Percentiles rank a stretch among this genome's conserved stretches.
phyloP scores from a whole-genome alignment of 192 early-diverging fungal species.

The Spizellomyces punctatus region DNA sequence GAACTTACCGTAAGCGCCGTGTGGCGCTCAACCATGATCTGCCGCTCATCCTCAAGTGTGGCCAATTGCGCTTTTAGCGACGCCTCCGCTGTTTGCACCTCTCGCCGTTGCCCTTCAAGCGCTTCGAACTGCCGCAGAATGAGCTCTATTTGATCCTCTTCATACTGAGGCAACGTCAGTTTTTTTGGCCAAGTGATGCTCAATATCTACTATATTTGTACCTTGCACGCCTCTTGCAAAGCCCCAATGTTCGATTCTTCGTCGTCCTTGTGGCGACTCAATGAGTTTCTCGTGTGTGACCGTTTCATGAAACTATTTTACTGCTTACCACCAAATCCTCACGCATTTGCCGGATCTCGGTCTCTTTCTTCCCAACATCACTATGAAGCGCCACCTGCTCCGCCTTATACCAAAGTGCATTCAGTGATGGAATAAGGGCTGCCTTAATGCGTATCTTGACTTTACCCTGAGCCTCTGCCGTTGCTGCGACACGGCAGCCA shows the following conservation, averaged over 20 bases:
- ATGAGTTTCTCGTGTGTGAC: background rate
- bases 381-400: background rate
- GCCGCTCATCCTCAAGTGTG: slow-evolving; percentile 1
- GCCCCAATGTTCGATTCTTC: slow-evolving; percentile 13
- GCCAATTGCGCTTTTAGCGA: background rate
- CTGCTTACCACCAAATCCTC: slow-evolving; percentile 26
- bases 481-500: background rate
- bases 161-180: background rate
- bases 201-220: background rate
- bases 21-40: background rate
- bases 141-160: slow-evolving; percentile 21
- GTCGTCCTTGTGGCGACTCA: slow-evolving; percentile 8
- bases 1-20: background rate
- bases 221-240: slow-evolving; percentile 14
- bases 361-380: background rate
- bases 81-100: background rate
- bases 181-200: background rate
- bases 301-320: no score
- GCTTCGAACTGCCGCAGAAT: slow-evolving; percentile 24
- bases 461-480: slow-evolving; percentile 4
- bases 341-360: slow-evolving; percentile 25
- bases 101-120: slow-evolving; percentile 13
- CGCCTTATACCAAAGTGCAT: background rate
- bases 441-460: no score
- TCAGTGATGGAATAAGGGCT: no score